These are phyloP conservation scores for Tubosaeta brunneosetosa DNA, from an alignment of 768 basidiomycete genomes.

Conservation along the genomic window DNA sequence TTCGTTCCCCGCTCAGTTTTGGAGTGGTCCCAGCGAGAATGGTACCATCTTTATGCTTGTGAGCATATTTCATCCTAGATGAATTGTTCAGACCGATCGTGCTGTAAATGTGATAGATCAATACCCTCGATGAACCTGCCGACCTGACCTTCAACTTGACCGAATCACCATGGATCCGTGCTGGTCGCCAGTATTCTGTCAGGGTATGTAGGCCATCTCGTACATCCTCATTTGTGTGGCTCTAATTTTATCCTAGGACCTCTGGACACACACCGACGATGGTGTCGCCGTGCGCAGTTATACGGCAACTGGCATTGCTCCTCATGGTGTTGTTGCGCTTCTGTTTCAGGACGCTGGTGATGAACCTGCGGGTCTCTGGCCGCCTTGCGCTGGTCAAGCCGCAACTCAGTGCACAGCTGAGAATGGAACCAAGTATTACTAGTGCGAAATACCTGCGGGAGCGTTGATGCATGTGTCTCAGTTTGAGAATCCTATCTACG, in stretches of 20 bases:
- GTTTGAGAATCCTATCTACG: too few relatives aligned
- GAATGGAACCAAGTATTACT: slow-evolving; percentile 42
- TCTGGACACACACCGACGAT: slow-evolving; percentile 69
- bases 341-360: slow-evolving; percentile 62
- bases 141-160: slow-evolving; percentile 59
- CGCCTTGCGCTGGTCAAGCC: slow-evolving; percentile 45
- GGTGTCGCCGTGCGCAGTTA: slow-evolving; percentile 60
- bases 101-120: slow-evolving; percentile 38
- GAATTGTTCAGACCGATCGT: background rate
- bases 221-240: too few relatives aligned
- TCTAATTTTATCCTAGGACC: slow-evolving; percentile 41
- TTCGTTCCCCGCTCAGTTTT: slow-evolving; percentile 58
- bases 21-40: slow-evolving; percentile 60
- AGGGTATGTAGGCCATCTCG: slow-evolving; percentile 38
- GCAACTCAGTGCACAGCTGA: slow-evolving; percentile 51
- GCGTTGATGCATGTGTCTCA: too few relatives aligned
- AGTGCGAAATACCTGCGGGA: background rate
- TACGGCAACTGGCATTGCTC: slow-evolving; percentile 41
- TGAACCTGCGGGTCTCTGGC: slow-evolving; percentile 55
- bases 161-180: slow-evolving; percentile 67
- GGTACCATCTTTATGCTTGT: slow-evolving; percentile 68
- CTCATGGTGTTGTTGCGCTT: slow-evolving; percentile 64
- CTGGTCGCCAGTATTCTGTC: slow-evolving; percentile 57
- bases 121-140: slow-evolving; percentile 48
- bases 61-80: slow-evolving; percentile 7